These are phyloP conservation scores for Quercus berberidifolia DNA, from an alignment of 306 rosid species.

Conservation along the genomic window DNA sequence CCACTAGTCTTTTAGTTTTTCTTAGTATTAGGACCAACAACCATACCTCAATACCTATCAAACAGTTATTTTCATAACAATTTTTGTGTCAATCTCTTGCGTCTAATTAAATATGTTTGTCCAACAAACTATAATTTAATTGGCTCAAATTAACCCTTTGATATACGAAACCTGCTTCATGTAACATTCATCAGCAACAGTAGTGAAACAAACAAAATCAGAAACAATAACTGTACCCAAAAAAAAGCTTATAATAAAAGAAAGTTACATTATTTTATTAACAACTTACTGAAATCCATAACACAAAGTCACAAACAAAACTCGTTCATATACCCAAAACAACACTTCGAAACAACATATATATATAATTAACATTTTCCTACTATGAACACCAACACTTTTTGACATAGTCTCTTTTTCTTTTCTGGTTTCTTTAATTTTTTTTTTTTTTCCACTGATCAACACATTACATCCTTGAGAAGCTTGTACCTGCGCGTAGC, in stretches of 20 bases:
- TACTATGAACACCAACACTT: constrained; percentile 30
- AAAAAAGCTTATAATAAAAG: neutral
- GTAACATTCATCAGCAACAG: constrained; percentile 20
- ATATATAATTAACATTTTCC: constrained; percentile 27
- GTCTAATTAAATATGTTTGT: constrained; percentile 17
- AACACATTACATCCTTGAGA: constrained; percentile 99
- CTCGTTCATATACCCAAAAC: neutral
- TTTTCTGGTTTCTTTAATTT: neutral
- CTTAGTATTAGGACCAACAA: neutral
- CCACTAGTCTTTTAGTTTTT: neutral
- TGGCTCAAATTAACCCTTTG: constrained; percentile 18
- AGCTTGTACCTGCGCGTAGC: constrained; percentile 97
- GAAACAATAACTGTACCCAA: constrained; percentile 8
- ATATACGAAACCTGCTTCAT: constrained; percentile 44
- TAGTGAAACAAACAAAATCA: neutral
- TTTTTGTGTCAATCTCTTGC: constrained; percentile 14
- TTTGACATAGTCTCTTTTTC: constrained; percentile 7
- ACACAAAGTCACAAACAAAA: neutral
- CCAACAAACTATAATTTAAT: constrained; percentile 14
- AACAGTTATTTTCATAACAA: neutral
- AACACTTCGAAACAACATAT: constrained; percentile 30
- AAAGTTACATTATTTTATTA: constrained; percentile 47
- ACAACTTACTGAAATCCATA: constrained; percentile 42
- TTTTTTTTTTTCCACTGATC: neutral
- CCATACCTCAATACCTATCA: neutral